Evolutionary conservation across 495 filamentous ascomycete genomes (phyloP), one percentile per base, ranked within the genome.

Genomic region (Penicillium coffeae): DNA sequence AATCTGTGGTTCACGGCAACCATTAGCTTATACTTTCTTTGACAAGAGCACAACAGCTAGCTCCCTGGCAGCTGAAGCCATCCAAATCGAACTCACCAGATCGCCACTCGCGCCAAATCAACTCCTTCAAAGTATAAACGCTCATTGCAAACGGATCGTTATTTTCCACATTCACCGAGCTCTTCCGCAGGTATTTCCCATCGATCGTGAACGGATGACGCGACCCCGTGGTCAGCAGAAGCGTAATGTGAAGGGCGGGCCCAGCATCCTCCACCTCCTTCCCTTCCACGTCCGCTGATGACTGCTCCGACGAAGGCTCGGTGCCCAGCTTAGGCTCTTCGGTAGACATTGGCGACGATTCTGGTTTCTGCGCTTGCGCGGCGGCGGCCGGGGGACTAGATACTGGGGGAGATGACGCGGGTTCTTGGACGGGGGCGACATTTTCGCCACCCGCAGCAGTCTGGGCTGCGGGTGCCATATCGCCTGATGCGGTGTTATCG

Each of bases 91-190:
- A 43, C 66, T 65, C 66, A 83, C 81, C 81, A 54, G 83, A 82
- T 55, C 88, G 77, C 90, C 90, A 96, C 57, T 94, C 90, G 57
- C 88, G 72, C 76, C 90, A 80, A 51, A 96, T 94, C 65, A 95
- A 69, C 62, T 96, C 90, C 66, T 96, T 96, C 43, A 96, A 62
- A 7, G 87, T 92, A 60, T 96, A 95, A 12, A 94, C 83, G 56
- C 86, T 93, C 68, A 95, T 89, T 59, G 83, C 84, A 59, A 88
- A 88, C 1, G 90, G 90, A 62, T 96, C 89, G 58, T 84, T 74
- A 20, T 81, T 85, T 32, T 88, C 84, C 0, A 90, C 80, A 25
- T 74, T 79, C 13, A 94, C 83, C 43, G 85, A 85, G 16, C 86
- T 81, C 65, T 89, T 91, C 38, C 77, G 71, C 42, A 96, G 70